A percentile compares a stretch with the other conserved stretches of the same genome.
Evolutionary conservation across 2,329 filamentous ascomycete genomes (phyloP).

Genomic region (Didymosphaeria variabile): DNA sequence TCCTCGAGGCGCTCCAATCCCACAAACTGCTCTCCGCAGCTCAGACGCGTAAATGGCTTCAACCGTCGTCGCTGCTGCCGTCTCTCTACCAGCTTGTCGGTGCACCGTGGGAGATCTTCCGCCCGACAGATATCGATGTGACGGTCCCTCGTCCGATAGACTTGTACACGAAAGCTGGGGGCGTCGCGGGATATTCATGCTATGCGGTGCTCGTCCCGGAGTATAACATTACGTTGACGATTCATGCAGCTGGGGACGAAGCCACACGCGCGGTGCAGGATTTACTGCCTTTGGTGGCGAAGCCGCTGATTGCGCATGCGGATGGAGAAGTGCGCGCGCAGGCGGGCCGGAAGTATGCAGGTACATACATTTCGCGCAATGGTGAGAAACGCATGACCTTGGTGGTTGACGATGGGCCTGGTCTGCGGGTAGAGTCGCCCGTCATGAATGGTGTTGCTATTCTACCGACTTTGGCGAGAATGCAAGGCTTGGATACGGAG

Average conservation of each 20-base stretch:
- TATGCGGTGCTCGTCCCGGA: conserved; percentile 35
- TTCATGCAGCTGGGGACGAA: conserved; percentile 31
- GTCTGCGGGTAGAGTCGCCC: conserved; percentile 24
- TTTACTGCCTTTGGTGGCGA: conserved; percentile 25
- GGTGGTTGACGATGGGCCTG: conserved; percentile 33
- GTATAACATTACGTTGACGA: conserved; percentile 33
- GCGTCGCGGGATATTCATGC: conserved; percentile 32
- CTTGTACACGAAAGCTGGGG: conserved; percentile 37
- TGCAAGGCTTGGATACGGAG: conserved; percentile 15
- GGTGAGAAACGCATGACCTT: conserved; percentile 21
- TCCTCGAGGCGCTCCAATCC: conserved; percentile 30
- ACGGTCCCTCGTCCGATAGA: conserved; percentile 31
- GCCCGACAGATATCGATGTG: conserved; percentile 27
- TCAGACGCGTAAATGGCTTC: conserved; percentile 32
- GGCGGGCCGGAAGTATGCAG: conserved; percentile 29
- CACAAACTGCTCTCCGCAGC: conserved; percentile 26
- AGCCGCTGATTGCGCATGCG: conserved; percentile 30
- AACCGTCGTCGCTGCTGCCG: conserved; percentile 30
- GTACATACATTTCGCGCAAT: conserved; percentile 24
- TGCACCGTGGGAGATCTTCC: conserved; percentile 40
- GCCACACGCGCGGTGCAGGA: conserved; percentile 20
- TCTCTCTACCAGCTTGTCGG: conserved; percentile 35
- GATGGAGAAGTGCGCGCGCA: conserved; percentile 31
- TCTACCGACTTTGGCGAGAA: conserved; percentile 23
- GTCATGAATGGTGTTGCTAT: conserved; percentile 31